These are phyloP conservation scores for Cucumis hystrix DNA, from an alignment of 306 rosid species.

Conservation along the genomic window DNA sequence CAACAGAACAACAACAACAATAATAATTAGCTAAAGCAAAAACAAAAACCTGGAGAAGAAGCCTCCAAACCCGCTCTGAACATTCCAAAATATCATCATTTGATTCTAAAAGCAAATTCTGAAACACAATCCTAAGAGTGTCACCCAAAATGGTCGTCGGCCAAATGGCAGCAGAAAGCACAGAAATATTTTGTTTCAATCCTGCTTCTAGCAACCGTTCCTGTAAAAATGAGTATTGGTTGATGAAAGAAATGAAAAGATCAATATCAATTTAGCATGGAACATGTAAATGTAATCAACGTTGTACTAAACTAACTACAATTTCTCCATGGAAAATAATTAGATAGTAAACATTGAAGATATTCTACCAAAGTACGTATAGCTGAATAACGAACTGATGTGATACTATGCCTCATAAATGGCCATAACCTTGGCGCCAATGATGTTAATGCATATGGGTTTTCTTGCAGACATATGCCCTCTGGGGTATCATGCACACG, in stretches of 20 bases:
- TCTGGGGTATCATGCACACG: slow-evolving; percentile 24
- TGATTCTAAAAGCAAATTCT: slow-evolving; percentile 83
- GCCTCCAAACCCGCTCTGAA: slow-evolving; percentile 96
- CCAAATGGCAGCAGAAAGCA: slow-evolving; percentile 60
- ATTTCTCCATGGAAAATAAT: background rate
- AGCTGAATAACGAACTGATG: slow-evolving; percentile 88
- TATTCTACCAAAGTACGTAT: slow-evolving; percentile 76
- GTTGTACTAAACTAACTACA: background rate
- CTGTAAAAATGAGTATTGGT: slow-evolving; percentile 24
- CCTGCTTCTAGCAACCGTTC: slow-evolving; percentile 97
- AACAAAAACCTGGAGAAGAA: slow-evolving; percentile 66
- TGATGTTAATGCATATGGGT: slow-evolving; percentile 63
- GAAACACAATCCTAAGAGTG: slow-evolving; percentile 86
- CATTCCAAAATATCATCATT: slow-evolving; percentile 73
- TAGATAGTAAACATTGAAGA: background rate
- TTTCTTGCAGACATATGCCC: slow-evolving; percentile 29
- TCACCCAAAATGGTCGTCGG: slow-evolving; percentile 85
- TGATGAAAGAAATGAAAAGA: background rate
- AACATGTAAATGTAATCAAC: background rate
- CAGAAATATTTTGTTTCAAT: slow-evolving; percentile 44
- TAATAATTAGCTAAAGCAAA: background rate
- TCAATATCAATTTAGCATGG: background rate
- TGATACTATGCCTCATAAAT: slow-evolving; percentile 91
- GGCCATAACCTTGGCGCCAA: slow-evolving; percentile 96
- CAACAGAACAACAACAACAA: background rate